Evolutionary conservation across 2,329 filamentous ascomycete species (phyloP).

Genomic region (Cadophora gregata): DNA sequence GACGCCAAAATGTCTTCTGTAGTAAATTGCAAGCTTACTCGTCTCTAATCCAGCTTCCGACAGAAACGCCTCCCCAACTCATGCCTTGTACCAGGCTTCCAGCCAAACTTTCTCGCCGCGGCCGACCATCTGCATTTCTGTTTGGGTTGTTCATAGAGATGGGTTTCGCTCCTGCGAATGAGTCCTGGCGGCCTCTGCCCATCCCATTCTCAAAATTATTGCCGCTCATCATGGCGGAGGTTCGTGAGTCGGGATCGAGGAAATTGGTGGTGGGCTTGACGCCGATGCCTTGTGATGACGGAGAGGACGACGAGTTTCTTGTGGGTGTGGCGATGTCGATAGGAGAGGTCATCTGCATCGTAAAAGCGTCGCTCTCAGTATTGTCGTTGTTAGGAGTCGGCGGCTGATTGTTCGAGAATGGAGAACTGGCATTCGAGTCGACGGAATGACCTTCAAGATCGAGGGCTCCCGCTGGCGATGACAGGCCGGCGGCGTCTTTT

Average conservation of each 20-base stretch:
- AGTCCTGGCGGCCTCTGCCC: conserved; percentile 62
- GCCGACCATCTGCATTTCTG: conserved; percentile 62
- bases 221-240: conserved; percentile 62
- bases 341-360: conserved; percentile 44
- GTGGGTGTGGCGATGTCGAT: conserved; percentile 45
- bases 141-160: conserved; percentile 70
- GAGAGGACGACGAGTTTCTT: conserved; percentile 44
- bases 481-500: neutral
- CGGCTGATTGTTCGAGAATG: conserved; percentile 28
- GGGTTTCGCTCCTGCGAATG: conserved; percentile 69
- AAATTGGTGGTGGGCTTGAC: conserved; percentile 34
- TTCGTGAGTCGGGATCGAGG: conserved; percentile 40
- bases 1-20: conserved; percentile 21
- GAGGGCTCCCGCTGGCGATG: neutral
- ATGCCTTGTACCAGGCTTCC: conserved; percentile 78
- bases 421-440: conserved; percentile 25
- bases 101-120: conserved; percentile 65
- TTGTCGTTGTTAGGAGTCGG: conserved; percentile 25
- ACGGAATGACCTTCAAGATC: neutral
- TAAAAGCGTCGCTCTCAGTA: conserved; percentile 25
- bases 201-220: conserved; percentile 61
- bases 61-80: conserved; percentile 96
- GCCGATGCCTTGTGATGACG: conserved; percentile 46
- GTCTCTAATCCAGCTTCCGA: conserved; percentile 96
- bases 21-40: conserved; percentile 72